Percentiles rank a stretch among this genome's conserved stretches.
These are phyloP conservation scores for Globisporangium barbulae DNA, from an alignment of 352 stramenopile species.

Conservation along the genomic window DNA sequence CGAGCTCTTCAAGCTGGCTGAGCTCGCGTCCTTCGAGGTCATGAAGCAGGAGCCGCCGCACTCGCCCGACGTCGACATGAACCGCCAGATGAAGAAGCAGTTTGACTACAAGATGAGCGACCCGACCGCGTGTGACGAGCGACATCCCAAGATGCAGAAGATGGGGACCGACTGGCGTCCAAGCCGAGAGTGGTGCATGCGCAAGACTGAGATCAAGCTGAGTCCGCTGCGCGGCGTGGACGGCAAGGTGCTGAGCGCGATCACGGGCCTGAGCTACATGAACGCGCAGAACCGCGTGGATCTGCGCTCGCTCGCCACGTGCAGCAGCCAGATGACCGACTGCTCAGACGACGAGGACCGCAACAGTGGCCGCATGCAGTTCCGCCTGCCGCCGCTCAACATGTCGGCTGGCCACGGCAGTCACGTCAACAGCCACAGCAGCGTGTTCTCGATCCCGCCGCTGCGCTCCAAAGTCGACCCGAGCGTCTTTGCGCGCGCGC, in stretches of 20 bases:
- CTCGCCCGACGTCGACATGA: conserved; percentile 12
- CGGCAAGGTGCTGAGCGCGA: conserved; percentile 42
- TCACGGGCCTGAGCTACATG: conserved; percentile 49
- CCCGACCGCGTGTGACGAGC: conserved; percentile 10
- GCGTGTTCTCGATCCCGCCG: conserved; percentile 60
- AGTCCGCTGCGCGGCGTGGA: conserved; percentile 49
- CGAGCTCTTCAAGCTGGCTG: conserved; percentile 71
- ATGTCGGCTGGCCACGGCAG: conserved; percentile 29
- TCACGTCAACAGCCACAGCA: conserved; percentile 10
- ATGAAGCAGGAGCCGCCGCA: conserved; percentile 60
- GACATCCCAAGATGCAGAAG: conserved; percentile 23
- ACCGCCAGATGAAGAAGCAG: conserved; percentile 10
- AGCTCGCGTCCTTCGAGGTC: conserved; percentile 71
- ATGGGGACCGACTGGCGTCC: conserved; percentile 20
- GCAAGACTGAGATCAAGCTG: conserved; percentile 59
- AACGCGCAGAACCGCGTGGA: conserved; percentile 41
- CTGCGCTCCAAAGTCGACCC: conserved; percentile 78
- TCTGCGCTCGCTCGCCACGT: conserved; percentile 16
- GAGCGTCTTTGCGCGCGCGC: conserved; percentile 48
- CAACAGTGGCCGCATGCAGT: conserved; percentile 23
- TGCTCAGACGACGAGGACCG: conserved; percentile 29
- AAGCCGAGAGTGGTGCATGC: conserved; percentile 53
- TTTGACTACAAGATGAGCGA: conserved; percentile 15
- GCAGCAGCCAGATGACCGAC: conserved; percentile 14
- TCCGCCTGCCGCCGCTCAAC: conserved; percentile 61